Evolutionary conservation across 192 early-diverging fungal species (phyloP), one percentile per base, ranked within the genome.

Genomic region (Rhizoclosmatium globosum): DNA sequence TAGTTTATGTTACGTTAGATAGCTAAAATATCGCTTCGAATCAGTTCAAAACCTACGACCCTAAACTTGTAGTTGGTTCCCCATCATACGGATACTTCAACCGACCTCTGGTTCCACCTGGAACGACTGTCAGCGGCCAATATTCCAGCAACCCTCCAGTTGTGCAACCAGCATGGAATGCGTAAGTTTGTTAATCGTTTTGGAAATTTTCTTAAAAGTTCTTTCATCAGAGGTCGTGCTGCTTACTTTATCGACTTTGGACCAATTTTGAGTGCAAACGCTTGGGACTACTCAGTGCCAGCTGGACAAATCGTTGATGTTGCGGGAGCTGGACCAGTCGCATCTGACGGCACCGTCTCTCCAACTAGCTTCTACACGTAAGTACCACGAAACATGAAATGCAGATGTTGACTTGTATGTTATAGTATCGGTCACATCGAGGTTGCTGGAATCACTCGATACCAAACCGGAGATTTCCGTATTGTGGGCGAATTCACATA

Each of bases 361-460:
- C n/a, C 78, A 15, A 73, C 69, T 43, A 70, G 78, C 31, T 79
- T 79, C 71, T 79, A 79, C 53, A 39, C 42, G 78, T 79, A 65
- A 64, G 78, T 79, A 31, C 7, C 23, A 39, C n/a, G 31, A 56
- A 17, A 61, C 1, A 53, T 42, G 0, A 44, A 71, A 57, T 21
- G 7, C 41, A 23, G n/a, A 53, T 39, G 48, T 42, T 44, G 7
- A 72, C 17, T 21, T 57, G 56, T 41, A 9, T 2, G 11, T 19
- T 2, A 50, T 19, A 74, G 72, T 23, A 9, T 74, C 19, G 19
- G 6, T 41, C 15, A 7, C 4, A 15, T 74, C 21, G 59, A 62
- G 7, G 7, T 59, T 2, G 42, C 72, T 21, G 61, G 61, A 43
- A 44, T 47, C 17, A 7, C 56, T 47, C 39, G 72, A 19, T 74